phyloP scores from a whole-genome alignment of 139 green algal species.

The Closterium sp. region DNA sequence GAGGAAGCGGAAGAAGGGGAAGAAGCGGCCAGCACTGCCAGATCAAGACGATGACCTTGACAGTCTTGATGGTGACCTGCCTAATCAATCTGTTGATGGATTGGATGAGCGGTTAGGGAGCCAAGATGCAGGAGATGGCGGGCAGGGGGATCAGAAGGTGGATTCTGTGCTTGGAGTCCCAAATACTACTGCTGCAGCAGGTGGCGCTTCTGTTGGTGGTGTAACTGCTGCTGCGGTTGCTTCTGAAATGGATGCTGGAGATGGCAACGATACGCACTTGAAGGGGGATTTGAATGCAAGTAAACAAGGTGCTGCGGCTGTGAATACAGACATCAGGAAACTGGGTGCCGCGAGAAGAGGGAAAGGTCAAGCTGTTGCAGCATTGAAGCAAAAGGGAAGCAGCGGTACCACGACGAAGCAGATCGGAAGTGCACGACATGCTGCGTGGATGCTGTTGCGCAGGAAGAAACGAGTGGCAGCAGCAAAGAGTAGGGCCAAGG shows the following conservation, averaged over 20 bases:
- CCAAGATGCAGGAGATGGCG: not conserved
- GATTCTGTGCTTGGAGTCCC: not conserved
- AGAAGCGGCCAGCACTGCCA: not conserved
- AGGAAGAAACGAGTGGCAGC: not conserved
- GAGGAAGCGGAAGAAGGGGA: slow-evolving; percentile 45
- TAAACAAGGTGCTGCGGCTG: not conserved
- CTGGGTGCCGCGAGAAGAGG: not conserved
- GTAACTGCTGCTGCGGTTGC: not conserved
- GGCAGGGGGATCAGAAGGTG: not conserved
- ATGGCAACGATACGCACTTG: not conserved
- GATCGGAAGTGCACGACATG: not conserved
- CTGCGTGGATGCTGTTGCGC: not conserved
- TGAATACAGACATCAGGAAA: not conserved
- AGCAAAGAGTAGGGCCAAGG: not conserved
- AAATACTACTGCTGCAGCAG: not conserved
- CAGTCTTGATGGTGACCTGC: not conserved
- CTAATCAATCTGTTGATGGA: not conserved
- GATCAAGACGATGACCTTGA: not conserved
- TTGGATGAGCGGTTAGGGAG: not conserved
- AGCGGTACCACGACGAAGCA: not conserved
- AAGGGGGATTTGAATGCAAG: not conserved
- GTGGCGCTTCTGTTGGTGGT: not conserved
- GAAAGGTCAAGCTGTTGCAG: not conserved
- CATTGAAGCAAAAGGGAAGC: not conserved
- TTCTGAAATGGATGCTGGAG: not conserved